phyloP scores from a whole-genome alignment of 2,329 filamentous ascomycete species.

The Cadophora luteo-olivacea region DNA sequence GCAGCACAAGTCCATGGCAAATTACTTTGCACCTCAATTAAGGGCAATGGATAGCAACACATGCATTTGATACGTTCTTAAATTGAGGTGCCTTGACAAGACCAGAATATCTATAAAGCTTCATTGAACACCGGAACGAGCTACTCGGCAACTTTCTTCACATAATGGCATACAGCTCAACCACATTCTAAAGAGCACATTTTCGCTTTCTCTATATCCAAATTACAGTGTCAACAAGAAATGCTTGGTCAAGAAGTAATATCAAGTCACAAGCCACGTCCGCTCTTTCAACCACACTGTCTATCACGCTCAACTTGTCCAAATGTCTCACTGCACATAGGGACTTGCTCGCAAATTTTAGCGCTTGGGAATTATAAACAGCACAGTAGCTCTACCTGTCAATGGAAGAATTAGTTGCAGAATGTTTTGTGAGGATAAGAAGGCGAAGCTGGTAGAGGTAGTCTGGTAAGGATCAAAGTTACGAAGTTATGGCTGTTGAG shows the following conservation, averaged over 20 bases:
- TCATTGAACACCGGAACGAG: background rate
- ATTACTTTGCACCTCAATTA: background rate
- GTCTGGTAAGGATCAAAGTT: background rate
- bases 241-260: background rate
- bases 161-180: slow-evolving; percentile 1
- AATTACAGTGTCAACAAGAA: background rate
- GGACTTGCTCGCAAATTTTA: no score
- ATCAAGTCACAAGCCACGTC: slow-evolving; percentile 16
- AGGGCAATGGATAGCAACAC: background rate
- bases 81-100: background rate
- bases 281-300: slow-evolving; percentile 23
- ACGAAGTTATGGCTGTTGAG: background rate
- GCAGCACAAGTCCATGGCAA: background rate
- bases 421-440: slow-evolving; percentile 28
- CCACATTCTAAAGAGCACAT: background rate
- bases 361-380: no score
- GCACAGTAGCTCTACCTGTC: no score
- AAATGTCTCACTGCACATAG: slow-evolving; percentile 26
- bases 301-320: slow-evolving; percentile 12
- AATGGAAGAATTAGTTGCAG: no score
- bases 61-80: background rate
- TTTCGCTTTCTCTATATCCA: background rate
- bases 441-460: slow-evolving; percentile 29
- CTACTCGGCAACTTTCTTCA: slow-evolving; percentile 23
- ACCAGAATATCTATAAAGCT: background rate